Evolutionary conservation across 768 basidiomycete genomes (phyloP), one percentile per base, ranked within the genome.

Genomic region (Termitomyces eurrhizus): DNA sequence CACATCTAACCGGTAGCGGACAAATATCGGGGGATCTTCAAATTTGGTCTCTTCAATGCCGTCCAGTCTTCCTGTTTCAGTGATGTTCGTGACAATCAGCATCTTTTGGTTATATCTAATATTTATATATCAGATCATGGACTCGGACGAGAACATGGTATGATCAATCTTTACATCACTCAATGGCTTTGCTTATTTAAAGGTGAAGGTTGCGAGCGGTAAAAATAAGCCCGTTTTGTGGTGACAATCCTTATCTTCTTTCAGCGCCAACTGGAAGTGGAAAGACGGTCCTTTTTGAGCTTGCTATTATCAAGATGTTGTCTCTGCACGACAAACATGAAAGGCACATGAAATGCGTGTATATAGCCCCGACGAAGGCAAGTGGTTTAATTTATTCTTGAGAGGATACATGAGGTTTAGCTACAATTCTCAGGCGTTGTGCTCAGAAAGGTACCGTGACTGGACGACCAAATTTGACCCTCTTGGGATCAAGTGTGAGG

Each of bases 231-330:
- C 29, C 52, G 29, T 5, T 21, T 51, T 33, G 14, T 16, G 41
- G 24, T 41, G 0, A 7, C 18, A 33, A 57, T 36, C 26, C 42
- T 68, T 52, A 54, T 51, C 61, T 33, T 48, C 48, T 36, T 11
- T n/a, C 68, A 93, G 95, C 96, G 2, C 97, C 97, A 0, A 98
- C 97, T 14, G 94, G 95, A 33, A 92, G 93, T 54, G 97, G 97
- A 33, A 98, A 98, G 74, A 99, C 97, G 0, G 93, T 90, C 9
- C 74, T 98, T 33, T 99, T 98, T 66, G 97, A 99, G 69, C 76
- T 99, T 14, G 85, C 91, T 2, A 90, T 98, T 57, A 84, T 98
- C 54, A 84, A 85, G 36, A 81, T 92, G 78, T 73, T 93, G 35
- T 75, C 76, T 54, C 72, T 81, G 53, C 73, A 77, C 8, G 67